Evolutionary conservation across 306 rosid genomes (phyloP).

Genomic region (Rosa rugosa): DNA sequence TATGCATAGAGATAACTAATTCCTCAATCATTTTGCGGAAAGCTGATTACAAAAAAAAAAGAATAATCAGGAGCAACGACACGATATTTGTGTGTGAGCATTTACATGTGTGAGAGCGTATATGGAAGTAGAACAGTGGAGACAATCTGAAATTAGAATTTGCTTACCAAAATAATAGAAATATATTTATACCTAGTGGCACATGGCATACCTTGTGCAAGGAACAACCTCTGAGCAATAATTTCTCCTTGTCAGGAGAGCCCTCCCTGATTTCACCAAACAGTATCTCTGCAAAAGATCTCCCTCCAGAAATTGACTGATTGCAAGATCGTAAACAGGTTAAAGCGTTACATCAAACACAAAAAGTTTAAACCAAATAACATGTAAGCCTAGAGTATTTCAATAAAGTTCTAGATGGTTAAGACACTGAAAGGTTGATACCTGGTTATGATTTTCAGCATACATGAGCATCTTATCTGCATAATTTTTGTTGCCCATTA

Average conservation of each 20-base stretch:
- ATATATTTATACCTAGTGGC: slow-evolving; percentile 14
- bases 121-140: not conserved
- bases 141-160: not conserved
- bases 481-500: slow-evolving; percentile 56
- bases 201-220: slow-evolving; percentile 73
- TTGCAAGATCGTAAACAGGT: slow-evolving; percentile 23
- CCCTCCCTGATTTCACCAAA: slow-evolving; percentile 59
- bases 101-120: not conserved
- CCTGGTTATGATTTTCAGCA: slow-evolving; percentile 96
- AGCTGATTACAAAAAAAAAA: not conserved
- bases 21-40: not conserved
- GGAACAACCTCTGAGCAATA: slow-evolving; percentile 76
- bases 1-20: not conserved
- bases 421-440: slow-evolving; percentile 27
- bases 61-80: not conserved
- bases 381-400: not conserved
- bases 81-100: not conserved
- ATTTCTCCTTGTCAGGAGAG: slow-evolving; percentile 44
- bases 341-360: not conserved
- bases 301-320: slow-evolving; percentile 92
- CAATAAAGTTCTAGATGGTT: slow-evolving; percentile 3
- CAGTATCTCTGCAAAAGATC: slow-evolving; percentile 83
- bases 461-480: slow-evolving; percentile 76
- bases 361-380: not conserved
- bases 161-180: slow-evolving; percentile 14